Evolutionary conservation across 768 basidiomycete genomes (phyloP), one percentile per base, ranked within the genome.

Genomic region (Tricholoma hemisulphureum): DNA sequence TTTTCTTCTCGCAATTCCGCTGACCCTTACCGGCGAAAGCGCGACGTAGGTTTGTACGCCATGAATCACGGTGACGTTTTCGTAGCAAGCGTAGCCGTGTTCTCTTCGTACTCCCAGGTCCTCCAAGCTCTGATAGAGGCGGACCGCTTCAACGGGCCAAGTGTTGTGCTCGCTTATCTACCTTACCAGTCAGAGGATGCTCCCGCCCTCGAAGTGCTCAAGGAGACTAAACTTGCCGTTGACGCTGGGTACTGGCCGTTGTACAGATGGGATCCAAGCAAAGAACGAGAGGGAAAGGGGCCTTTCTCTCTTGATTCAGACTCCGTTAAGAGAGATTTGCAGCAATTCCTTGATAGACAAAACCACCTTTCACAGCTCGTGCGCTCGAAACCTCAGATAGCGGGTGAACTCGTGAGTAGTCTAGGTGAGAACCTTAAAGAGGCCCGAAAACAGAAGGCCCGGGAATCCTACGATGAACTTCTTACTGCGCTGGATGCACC

Each of bases 1-100:
- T 99, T 97, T 74, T 86, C 93, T 2, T 73, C 85, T 32, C 87
- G 93, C 54, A 85, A 87, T 67, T 72, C 79, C 23, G 79, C 75
- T 5, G 90, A 89, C 63, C 86, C 84, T 9, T 80, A 82, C 60
- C 85, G 92, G 58, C 82, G 94, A 56, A 98, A 98, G 76, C 95
- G 94, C 67, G 97, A 99, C 71, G 90, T 95, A 51, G 97, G 96
- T 2, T 78, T 99, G 51, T 99, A 99, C 67, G 97, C 96, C 23
- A 95, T 98, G 90, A 98, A 97, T 76, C 90, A 97, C 71, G 96
- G 96, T 10, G 90, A 95, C 68, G 93, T 95, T 58, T 99, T 91
- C 69, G 97, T 97, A 55, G 95, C 95, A 8, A 94, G 92, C 66
- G 83, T 96, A 32, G 97, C 97, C 4, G 88, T 98, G 58, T 98